Base-by-base conservation (phyloP, 2,329 filamentous ascomycete species). In the Phialophora expanda region DNA sequence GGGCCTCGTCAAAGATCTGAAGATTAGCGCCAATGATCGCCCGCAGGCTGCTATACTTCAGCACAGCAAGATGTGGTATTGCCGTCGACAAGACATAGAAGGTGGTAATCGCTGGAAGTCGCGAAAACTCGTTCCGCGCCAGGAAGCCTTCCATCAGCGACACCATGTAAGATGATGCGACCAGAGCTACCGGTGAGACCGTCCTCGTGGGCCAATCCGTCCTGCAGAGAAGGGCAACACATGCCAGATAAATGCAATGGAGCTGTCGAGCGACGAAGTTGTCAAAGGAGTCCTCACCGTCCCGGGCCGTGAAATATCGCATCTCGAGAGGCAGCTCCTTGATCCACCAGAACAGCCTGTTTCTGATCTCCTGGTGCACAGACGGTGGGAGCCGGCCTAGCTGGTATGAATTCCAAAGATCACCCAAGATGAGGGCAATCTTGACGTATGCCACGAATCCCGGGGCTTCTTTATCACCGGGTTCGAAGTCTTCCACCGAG, bases 91-190 rank as follows among this genome's bases (percentile, higher is more conserved):
- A 20, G 6, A 46, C 38, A 30, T 38, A 58, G 32, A 58, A 58
- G 17, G 30, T 58, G n/a, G 26, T 20, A 32, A 58, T 58, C 26
- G 56, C 56, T 7, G 56, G 56, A 41, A 58, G 56, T 12, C n/a
- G 56, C 12, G 56, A 14, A 26, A 41, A n/a, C 26, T 58, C 56
- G 26, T 58, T 41, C 28, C 56, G 1, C 32, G 56, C 56, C 14
- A 58, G 56, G 22, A 58, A 58, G 14, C 56, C 56, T 58, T 58
- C 56, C 56, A 58, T 11, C 3, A 58, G 56, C 9, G 28, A 34
- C 17, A 26, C 56, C 56, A 58, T 14, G n/a, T n/a, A 58, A 11
- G 56, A 58, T 20, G 56, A 58, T 11, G 56, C 56, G 6, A 32
- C 14, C 56, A 58, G 11, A 12, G 56, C 56, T 32, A 58, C 56